phyloP scores from a whole-genome alignment of 129 eudicot species.

The Gnaphalium uliginosum region DNA sequence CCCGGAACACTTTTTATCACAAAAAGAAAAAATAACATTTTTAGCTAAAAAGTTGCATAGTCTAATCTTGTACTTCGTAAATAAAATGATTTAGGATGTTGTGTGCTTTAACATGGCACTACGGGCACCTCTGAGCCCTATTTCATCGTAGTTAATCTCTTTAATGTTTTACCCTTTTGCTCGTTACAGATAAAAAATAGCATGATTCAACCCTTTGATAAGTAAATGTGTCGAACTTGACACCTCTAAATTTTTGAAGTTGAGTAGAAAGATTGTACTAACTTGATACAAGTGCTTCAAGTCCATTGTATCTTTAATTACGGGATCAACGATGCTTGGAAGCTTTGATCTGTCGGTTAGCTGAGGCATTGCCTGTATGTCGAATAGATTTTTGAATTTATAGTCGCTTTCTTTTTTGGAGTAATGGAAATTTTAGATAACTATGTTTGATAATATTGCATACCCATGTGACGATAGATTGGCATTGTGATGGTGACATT shows the following conservation, averaged over 20 bases:
- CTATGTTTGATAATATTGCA: not conserved
- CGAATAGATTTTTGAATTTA: not conserved
- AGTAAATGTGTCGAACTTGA: not conserved
- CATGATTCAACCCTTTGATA: not conserved
- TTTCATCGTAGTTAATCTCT: not conserved
- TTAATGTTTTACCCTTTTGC: not conserved
- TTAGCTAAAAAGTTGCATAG: not conserved
- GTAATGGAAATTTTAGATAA: not conserved
- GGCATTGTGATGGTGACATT: constrained; percentile 68
- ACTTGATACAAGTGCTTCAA: constrained; percentile 93
- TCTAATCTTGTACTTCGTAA: not conserved
- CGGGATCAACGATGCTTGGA: constrained; percentile 76
- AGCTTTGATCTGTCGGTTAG: constrained; percentile 83
- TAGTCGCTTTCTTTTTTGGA: constrained; percentile 3
- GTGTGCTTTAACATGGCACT: not conserved
- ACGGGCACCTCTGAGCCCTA: not conserved
- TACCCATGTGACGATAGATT: constrained; percentile 92
- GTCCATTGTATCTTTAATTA: constrained; percentile 77
- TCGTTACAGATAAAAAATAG: not conserved
- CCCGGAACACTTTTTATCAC: not conserved
- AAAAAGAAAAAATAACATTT: not conserved
- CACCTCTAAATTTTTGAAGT: not conserved
- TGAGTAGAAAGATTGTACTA: constrained; percentile 24
- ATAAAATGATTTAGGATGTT: constrained; percentile 7
- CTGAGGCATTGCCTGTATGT: constrained; percentile 88